Conservation (phyloP, 2,329 filamentous ascomycete species). For the Phialophora expanda region DNA sequence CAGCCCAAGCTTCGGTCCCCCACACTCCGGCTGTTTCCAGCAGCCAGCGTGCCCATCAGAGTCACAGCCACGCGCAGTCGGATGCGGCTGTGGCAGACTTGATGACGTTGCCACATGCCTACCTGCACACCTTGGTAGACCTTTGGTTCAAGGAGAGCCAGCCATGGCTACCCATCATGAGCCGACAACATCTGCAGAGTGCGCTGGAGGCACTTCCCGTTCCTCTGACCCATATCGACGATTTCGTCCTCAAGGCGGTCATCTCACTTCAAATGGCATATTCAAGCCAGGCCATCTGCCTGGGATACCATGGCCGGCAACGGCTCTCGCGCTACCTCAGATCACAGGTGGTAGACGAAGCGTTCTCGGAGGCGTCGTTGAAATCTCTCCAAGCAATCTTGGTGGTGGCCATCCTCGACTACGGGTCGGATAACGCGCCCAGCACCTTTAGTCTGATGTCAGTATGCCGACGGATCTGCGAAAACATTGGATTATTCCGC, state of each 20-base stretch:
- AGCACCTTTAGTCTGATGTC: slow-evolving; percentile 38
- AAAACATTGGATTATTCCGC: slow-evolving; percentile 38
- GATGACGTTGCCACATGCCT: slow-evolving; percentile 32
- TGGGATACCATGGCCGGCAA: slow-evolving; percentile 38
- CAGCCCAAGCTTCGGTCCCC: slow-evolving; percentile 20
- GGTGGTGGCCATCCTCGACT: slow-evolving; percentile 38
- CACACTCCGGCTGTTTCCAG: slow-evolving; percentile 11
- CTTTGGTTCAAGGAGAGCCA: slow-evolving; percentile 48
- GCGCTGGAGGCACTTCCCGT: slow-evolving; percentile 30
- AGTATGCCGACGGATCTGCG: slow-evolving; percentile 37
- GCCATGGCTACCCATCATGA: slow-evolving; percentile 47
- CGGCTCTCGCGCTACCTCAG: slow-evolving; percentile 36
- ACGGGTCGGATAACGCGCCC: slow-evolving; percentile 38
- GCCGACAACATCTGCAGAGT: slow-evolving; percentile 31
- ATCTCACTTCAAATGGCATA: slow-evolving; percentile 36
- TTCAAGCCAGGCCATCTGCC: slow-evolving; percentile 38
- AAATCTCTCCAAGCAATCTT: slow-evolving; percentile 38
- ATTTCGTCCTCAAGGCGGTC: slow-evolving; percentile 38
- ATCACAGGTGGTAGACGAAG: slow-evolving; percentile 37
- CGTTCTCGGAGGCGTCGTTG: slow-evolving; percentile 36
- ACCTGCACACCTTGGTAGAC: slow-evolving; percentile 40
- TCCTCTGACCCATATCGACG: slow-evolving; percentile 35
- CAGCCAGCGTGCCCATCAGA: neutral
- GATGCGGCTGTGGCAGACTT: slow-evolving; percentile 37
- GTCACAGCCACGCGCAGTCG: slow-evolving; percentile 18